phyloP scores from a whole-genome alignment of 805 yeast species.

The Wickerhamomyces bovis region DNA sequence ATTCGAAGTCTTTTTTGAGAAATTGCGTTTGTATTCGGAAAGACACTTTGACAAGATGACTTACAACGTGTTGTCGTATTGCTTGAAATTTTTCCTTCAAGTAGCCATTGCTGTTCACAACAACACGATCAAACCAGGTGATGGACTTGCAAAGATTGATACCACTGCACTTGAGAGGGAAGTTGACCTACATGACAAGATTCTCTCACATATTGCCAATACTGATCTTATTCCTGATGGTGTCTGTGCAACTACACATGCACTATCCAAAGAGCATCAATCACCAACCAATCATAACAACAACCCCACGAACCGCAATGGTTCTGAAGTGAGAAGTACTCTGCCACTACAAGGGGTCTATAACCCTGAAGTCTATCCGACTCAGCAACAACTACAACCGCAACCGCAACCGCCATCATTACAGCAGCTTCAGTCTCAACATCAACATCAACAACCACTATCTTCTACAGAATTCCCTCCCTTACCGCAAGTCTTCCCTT shows the following conservation, averaged over 20 bases:
- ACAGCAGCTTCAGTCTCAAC: no score
- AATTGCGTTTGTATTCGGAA: not conserved
- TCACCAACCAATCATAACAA: not conserved
- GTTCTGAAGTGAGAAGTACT: not conserved
- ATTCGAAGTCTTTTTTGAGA: slow-evolving; percentile 5
- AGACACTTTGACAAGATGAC: slow-evolving; percentile 6
- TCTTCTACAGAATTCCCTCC: not conserved
- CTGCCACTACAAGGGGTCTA: not conserved
- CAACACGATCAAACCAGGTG: slow-evolving; percentile 1
- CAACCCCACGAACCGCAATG: not conserved
- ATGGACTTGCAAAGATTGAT: slow-evolving; percentile 2
- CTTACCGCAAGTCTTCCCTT: not conserved
- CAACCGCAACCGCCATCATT: no score
- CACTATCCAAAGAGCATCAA: not conserved
- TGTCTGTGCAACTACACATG: not conserved
- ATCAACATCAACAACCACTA: not conserved
- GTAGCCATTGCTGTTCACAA: slow-evolving; percentile 19
- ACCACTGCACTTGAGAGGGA: slow-evolving; percentile 7
- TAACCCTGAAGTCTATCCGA: not conserved
- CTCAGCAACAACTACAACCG: not conserved
- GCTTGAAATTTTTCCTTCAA: slow-evolving; percentile 17
- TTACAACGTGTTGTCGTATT: slow-evolving; percentile 7
- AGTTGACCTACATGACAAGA: not conserved
- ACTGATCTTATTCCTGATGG: not conserved
- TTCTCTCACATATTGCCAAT: not conserved